A percentile compares a stretch with the other conserved stretches of the same genome.
Evolutionary conservation across 345 rosid genomes (phyloP).

Genomic region (Hypericum androsaemum): DNA sequence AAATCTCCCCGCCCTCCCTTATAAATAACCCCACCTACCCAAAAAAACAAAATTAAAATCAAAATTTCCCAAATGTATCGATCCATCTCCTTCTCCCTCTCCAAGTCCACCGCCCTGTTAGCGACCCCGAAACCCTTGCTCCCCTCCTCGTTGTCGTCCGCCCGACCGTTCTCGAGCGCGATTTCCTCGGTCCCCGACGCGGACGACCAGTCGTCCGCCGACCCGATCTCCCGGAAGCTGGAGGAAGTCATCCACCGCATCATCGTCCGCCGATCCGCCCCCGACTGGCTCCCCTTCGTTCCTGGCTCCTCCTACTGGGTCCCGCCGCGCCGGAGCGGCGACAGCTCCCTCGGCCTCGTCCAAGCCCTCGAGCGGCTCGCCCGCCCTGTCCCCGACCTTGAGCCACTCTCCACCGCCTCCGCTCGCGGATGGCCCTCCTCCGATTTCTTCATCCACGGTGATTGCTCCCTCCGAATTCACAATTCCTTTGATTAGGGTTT

Average conservation of each 20-base stretch:
- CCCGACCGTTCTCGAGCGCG: too few relatives aligned
- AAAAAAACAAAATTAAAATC: too few relatives aligned
- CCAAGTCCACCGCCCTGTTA: too few relatives aligned
- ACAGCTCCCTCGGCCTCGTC: conserved; percentile 13
- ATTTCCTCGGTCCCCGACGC: background rate
- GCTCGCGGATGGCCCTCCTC: conserved; percentile 39
- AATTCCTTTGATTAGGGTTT: background rate
- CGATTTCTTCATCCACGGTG: conserved; percentile 25
- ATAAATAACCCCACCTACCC: too few relatives aligned
- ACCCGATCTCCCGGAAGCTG: conserved; percentile 11
- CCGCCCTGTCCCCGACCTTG: conserved; percentile 27
- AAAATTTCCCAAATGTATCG: too few relatives aligned
- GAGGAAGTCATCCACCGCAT: conserved; percentile 29
- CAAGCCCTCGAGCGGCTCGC: conserved; percentile 19
- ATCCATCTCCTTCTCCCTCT: too few relatives aligned
- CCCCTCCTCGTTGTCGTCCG: too few relatives aligned
- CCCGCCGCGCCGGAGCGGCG: conserved; percentile 15
- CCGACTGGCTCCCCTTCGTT: conserved; percentile 41
- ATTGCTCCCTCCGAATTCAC: too few relatives aligned
- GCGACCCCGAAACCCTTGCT: too few relatives aligned
- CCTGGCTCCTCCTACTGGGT: conserved; percentile 49
- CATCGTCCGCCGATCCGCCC: conserved; percentile 30
- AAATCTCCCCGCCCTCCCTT: too few relatives aligned
- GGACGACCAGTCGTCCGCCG: background rate
- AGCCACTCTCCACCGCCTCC: conserved; percentile 23